A percentile compares a stretch with the other conserved stretches of the same genome.
Evolutionary conservation across 2,329 filamentous ascomycete genomes (phyloP).

Genomic region (Exophiala aquamarina): DNA sequence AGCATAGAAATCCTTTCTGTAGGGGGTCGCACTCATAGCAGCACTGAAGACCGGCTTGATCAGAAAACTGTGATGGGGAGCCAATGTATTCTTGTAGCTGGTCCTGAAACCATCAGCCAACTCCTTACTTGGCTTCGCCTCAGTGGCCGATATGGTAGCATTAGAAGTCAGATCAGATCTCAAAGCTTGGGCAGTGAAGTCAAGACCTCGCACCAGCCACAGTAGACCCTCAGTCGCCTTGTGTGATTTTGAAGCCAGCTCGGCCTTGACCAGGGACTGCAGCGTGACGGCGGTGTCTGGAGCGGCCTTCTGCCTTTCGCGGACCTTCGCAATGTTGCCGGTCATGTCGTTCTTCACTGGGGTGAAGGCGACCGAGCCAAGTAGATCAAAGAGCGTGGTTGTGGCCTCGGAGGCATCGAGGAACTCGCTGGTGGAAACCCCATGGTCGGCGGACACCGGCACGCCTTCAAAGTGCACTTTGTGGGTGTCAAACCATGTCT

Average conservation of each 20-base stretch:
- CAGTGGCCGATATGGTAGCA: slow-evolving; percentile 23
- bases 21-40: slow-evolving; percentile 90
- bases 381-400: slow-evolving; percentile 74
- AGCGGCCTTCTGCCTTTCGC: slow-evolving; percentile 74
- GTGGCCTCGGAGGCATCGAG: slow-evolving; percentile 87
- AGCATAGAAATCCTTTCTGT: slow-evolving; percentile 87
- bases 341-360: slow-evolving; percentile 89
- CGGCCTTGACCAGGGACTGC: slow-evolving; percentile 80
- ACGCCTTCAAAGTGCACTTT: slow-evolving; percentile 83
- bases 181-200: slow-evolving; percentile 87
- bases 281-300: slow-evolving; percentile 78
- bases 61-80: slow-evolving; percentile 85
- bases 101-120: slow-evolving; percentile 82
- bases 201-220: slow-evolving; percentile 90
- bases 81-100: slow-evolving; percentile 83
- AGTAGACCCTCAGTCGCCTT: slow-evolving; percentile 83
- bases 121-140: slow-evolving; percentile 38
- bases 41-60: slow-evolving; percentile 90
- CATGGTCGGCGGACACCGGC: slow-evolving; percentile 72
- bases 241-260: slow-evolving; percentile 88
- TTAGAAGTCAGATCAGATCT: slow-evolving; percentile 49
- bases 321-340: slow-evolving; percentile 95
- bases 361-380: slow-evolving; percentile 72
- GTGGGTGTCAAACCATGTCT: slow-evolving; percentile 83
- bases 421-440: slow-evolving; percentile 80